A percentile compares a stretch with the other conserved stretches of the same genome.
These are phyloP conservation scores for Septoria petroselini DNA, from an alignment of 2,329 filamentous ascomycete species.

Conservation along the genomic window DNA sequence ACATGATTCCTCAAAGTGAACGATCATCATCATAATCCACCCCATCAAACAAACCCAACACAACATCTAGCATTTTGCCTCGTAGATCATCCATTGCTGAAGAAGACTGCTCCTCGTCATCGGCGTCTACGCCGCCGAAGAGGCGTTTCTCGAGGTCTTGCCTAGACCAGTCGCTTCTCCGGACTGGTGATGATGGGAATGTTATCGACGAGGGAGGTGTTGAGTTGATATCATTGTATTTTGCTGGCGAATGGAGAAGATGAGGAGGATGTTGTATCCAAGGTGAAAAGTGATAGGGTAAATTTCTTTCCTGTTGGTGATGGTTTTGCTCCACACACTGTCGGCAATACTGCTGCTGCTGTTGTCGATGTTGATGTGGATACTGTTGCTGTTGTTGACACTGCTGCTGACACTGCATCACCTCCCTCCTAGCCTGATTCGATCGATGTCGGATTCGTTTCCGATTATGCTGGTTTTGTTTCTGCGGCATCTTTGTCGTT, in stretches of 20 bases:
- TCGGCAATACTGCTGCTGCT: no score
- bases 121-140: constrained; percentile 45
- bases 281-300: neutral
- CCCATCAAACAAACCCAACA: constrained; percentile 46
- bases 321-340: no score
- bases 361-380: no score
- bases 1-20: no score
- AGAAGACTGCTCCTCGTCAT: no score
- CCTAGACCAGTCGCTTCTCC: constrained; percentile 13
- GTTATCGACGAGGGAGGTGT: neutral
- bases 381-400: no score
- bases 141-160: constrained; percentile 34
- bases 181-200: constrained; percentile 4
- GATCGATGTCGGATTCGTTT: constrained; percentile 25
- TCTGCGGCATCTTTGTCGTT: neutral
- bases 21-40: constrained; percentile 44
- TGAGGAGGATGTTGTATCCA: neutral
- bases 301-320: no score
- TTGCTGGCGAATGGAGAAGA: no score
- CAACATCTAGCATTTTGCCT: constrained; percentile 48
- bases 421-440: constrained; percentile 12
- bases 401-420: no score
- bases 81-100: constrained; percentile 38
- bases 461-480: constrained; percentile 23
- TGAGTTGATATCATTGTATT: no score